phyloP scores from a whole-genome alignment of 2,329 filamentous ascomycete genomes.

The Clonostachys rosea region DNA sequence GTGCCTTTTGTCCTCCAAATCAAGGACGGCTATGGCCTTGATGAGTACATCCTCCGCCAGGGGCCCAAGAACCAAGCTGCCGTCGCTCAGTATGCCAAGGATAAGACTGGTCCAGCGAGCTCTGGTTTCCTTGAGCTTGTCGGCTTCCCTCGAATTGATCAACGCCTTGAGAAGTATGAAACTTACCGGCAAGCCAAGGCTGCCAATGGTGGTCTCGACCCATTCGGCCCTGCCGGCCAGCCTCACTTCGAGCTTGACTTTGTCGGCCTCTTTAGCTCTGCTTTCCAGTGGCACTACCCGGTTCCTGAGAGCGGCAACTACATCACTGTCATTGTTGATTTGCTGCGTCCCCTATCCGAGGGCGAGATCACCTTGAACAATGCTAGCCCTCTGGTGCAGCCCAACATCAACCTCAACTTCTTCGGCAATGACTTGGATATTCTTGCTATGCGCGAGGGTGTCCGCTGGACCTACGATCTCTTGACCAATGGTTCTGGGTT shows the following conservation, averaged over 20 bases:
- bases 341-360: slow-evolving; percentile 32
- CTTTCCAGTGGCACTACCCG: slow-evolving; percentile 43
- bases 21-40: slow-evolving; percentile 31
- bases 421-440: slow-evolving; percentile 49
- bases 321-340: slow-evolving; percentile 50
- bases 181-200: slow-evolving; percentile 38
- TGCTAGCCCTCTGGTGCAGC: slow-evolving; percentile 49
- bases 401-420: slow-evolving; percentile 57
- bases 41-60: slow-evolving; percentile 31
- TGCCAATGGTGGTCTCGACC: slow-evolving; percentile 39
- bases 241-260: slow-evolving; percentile 62
- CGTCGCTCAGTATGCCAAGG: slow-evolving; percentile 24
- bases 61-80: slow-evolving; percentile 23
- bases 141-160: slow-evolving; percentile 52
- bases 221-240: slow-evolving; percentile 50
- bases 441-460: slow-evolving; percentile 52
- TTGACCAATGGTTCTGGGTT: slow-evolving; percentile 51
- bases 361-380: slow-evolving; percentile 51
- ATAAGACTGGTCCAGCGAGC: slow-evolving; percentile 31
- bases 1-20: slow-evolving; percentile 42
- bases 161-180: slow-evolving; percentile 38
- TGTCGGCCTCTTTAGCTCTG: slow-evolving; percentile 48
- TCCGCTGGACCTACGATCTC: slow-evolving; percentile 52
- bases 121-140: slow-evolving; percentile 42
- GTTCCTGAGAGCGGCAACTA: slow-evolving; percentile 36